A percentile compares a stretch with the other conserved stretches of the same genome.
Conservation (phyloP, 805 yeast species). For the Brettanomyces naardenensis region DNA sequence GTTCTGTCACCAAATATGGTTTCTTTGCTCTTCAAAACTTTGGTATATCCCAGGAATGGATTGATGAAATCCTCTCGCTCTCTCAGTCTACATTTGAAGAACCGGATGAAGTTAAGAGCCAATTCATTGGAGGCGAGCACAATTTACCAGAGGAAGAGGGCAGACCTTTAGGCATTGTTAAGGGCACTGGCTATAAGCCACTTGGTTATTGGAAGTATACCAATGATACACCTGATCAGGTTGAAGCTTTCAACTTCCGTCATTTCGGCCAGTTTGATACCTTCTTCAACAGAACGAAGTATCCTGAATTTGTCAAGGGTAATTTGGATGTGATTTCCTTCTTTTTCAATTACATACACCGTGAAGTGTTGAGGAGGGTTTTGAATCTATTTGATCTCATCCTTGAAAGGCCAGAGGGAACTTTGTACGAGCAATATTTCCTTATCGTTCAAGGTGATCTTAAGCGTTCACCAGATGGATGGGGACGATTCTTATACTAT, state of each 20-base stretch:
- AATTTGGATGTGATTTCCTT: conserved; percentile 32
- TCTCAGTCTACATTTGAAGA: conserved; percentile 33
- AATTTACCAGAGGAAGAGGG: conserved; percentile 19
- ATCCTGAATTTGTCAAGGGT: conserved; percentile 34
- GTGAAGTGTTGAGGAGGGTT: conserved; percentile 29
- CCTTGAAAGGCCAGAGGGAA: conserved; percentile 39
- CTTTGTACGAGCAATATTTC: conserved; percentile 30
- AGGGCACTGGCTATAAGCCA: conserved; percentile 42
- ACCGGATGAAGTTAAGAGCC: conserved; percentile 30
- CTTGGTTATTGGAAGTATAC: conserved; percentile 40
- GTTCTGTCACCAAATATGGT: conserved; percentile 34
- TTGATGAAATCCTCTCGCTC: conserved; percentile 30
- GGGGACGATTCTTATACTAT: conserved; percentile 31
- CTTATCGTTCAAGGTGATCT: conserved; percentile 15
- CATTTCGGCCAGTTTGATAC: conserved; percentile 30
- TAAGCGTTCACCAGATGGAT: conserved; percentile 28
- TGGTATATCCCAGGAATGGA: conserved; percentile 21
- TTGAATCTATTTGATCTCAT: conserved; percentile 35
- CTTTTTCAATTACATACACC: conserved; percentile 33
- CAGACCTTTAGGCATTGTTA: conserved; percentile 33
- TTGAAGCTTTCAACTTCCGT: conserved; percentile 36
- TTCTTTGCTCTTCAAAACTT: conserved; percentile 35
- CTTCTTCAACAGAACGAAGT: too few species aligned
- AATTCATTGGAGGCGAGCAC: conserved; percentile 31
- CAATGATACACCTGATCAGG: conserved; percentile 33